Evolutionary conservation across 2,329 filamentous ascomycete species (phyloP).

Genomic region (Aspergillus sp.): DNA sequence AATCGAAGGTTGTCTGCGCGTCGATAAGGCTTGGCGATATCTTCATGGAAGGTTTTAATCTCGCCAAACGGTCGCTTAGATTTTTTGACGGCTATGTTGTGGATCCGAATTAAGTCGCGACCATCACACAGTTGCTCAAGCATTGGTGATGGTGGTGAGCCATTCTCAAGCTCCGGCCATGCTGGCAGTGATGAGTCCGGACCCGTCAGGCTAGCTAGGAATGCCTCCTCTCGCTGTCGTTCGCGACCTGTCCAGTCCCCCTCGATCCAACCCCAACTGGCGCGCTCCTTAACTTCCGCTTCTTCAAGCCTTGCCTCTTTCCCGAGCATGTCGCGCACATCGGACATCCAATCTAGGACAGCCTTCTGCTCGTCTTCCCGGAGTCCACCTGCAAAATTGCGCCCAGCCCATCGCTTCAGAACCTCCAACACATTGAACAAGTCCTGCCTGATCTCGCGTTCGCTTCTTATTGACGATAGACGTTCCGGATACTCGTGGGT

Average conservation of each 20-base stretch:
- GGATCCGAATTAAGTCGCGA: slow-evolving; percentile 76
- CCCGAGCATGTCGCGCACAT: slow-evolving; percentile 73
- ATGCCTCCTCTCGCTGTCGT: slow-evolving; percentile 75
- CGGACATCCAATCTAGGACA: slow-evolving; percentile 76
- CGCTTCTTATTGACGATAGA: slow-evolving; percentile 81
- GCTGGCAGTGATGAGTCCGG: slow-evolving; percentile 59
- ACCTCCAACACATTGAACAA: slow-evolving; percentile 85
- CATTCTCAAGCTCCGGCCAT: slow-evolving; percentile 62
- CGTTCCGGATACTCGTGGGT: slow-evolving; percentile 84
- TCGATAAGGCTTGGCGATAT: slow-evolving; percentile 92
- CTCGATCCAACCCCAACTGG: slow-evolving; percentile 76
- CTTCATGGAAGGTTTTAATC: slow-evolving; percentile 86
- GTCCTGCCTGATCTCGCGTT: slow-evolving; percentile 80
- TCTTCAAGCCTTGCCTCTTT: slow-evolving; percentile 76
- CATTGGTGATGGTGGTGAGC: slow-evolving; percentile 61
- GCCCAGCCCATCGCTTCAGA: slow-evolving; percentile 83
- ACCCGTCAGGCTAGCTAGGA: slow-evolving; percentile 72
- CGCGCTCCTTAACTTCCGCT: slow-evolving; percentile 68
- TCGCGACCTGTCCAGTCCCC: slow-evolving; percentile 76
- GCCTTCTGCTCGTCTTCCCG: slow-evolving; percentile 72
- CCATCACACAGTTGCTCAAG: slow-evolving; percentile 74
- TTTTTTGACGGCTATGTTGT: slow-evolving; percentile 84
- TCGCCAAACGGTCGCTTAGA: slow-evolving; percentile 84
- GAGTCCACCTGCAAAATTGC: slow-evolving; percentile 82
- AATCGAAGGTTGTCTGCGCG: slow-evolving; percentile 90